A percentile compares a stretch with the other conserved stretches of the same genome.
Conservation (phyloP, 1,139 yeast species). For the Yamadazyma jaroonii region DNA sequence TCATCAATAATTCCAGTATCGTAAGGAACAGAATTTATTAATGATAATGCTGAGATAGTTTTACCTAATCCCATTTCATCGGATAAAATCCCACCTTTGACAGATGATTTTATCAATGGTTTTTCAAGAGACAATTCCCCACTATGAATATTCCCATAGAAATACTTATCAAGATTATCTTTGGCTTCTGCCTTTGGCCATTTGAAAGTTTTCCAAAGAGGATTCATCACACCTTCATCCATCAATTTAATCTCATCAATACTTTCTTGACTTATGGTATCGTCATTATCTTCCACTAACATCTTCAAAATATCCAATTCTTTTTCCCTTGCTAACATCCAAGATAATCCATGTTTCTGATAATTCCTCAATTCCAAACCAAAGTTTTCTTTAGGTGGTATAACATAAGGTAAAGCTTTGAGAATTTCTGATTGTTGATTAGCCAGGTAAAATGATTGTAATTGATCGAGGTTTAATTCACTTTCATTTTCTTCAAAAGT, state of each 20-base stretch:
- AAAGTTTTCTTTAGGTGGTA: conserved; percentile 60
- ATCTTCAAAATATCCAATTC: conserved; percentile 42
- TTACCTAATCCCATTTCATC: conserved; percentile 98
- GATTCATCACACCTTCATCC: conserved; percentile 66
- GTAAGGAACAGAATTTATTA: conserved; percentile 62
- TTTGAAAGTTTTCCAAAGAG: conserved; percentile 75
- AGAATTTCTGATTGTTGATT: conserved; percentile 54
- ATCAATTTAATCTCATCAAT: conserved; percentile 22
- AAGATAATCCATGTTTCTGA: conserved; percentile 76
- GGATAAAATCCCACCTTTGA: conserved; percentile 87
- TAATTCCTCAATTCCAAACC: conserved; percentile 59
- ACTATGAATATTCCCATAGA: conserved; percentile 79
- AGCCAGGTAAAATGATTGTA: conserved; percentile 69
- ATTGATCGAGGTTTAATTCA: conserved; percentile 65
- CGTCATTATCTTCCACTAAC: conserved; percentile 19
- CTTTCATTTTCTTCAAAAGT: conserved; percentile 17
- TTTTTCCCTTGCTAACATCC: conserved; percentile 74
- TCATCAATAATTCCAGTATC: conserved; percentile 27
- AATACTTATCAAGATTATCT: conserved; percentile 25
- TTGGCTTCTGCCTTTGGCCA: conserved; percentile 58
- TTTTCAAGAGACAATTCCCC: conserved; percentile 73
- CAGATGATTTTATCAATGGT: conserved; percentile 59
- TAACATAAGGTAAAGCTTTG: conserved; percentile 57
- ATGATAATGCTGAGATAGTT: conserved; percentile 78
- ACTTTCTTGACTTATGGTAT: conserved; percentile 17